Evolutionary conservation across 768 basidiomycete genomes (phyloP).

Genomic region (Naematelia aurantialba): DNA sequence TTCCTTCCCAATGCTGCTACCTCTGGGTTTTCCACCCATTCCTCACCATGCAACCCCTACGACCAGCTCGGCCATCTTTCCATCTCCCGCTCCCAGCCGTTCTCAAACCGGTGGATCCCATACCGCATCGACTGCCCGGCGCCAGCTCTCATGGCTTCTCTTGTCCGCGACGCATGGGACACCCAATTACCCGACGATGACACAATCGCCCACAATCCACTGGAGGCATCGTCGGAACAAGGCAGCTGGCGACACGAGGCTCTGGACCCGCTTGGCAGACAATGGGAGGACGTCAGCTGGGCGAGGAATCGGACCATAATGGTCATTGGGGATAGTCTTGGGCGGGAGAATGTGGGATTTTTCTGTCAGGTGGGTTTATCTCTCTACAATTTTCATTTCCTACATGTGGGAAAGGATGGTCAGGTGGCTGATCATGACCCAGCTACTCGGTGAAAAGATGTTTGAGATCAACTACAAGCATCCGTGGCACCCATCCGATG

Average conservation of each 20-base stretch:
- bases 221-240: not conserved
- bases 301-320: conserved; percentile 29
- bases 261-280: conserved; percentile 4
- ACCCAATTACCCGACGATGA: not conserved
- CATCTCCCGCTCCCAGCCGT: conserved; percentile 11
- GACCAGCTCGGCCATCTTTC: conserved; percentile 20
- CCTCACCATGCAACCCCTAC: conserved; percentile 17
- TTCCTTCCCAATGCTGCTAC: not conserved
- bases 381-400: not conserved
- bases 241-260: not conserved
- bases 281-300: conserved; percentile 26
- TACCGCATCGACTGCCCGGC: conserved; percentile 12
- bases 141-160: conserved; percentile 21
- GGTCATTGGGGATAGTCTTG: conserved; percentile 33
- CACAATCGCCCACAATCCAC: not conserved
- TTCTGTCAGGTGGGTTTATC: conserved; percentile 30
- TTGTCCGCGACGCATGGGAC: conserved; percentile 8
- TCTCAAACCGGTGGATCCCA: conserved; percentile 30
- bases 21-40: not conserved
- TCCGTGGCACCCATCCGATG: conserved; percentile 11
- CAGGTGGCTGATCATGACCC: not conserved
- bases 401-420: too few relatives aligned
- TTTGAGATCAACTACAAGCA: conserved; percentile 12
- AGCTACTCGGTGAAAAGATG: conserved; percentile 14
- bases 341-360: conserved; percentile 27